Conservation (phyloP, 768 basidiomycete genomes). For the Boletus subcaerulescens region DNA sequence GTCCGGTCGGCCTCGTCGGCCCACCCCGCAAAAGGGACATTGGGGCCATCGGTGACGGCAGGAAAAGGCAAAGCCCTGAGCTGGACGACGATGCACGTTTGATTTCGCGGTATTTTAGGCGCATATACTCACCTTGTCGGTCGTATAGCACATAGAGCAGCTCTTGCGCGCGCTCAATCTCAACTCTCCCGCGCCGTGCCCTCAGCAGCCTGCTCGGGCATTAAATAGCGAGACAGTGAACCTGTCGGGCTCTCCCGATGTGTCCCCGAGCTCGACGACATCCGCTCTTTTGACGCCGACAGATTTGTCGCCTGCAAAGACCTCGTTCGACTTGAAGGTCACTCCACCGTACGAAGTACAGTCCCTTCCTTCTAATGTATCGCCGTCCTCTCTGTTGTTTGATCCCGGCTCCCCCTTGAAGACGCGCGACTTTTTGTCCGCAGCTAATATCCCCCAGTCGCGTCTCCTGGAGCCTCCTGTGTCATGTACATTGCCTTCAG, state of each 20-base stretch:
- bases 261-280: slow-evolving; percentile 69
- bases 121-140: slow-evolving; percentile 30
- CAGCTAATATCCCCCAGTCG: slow-evolving; percentile 22
- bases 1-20: slow-evolving; percentile 42
- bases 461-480: slow-evolving; percentile 22
- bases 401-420: slow-evolving; percentile 40
- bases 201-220: slow-evolving; percentile 42
- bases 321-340: slow-evolving; percentile 55
- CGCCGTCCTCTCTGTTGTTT: slow-evolving; percentile 43
- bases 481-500: slow-evolving; percentile 20
- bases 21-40: slow-evolving; percentile 45
- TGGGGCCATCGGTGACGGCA: slow-evolving; percentile 79
- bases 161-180: slow-evolving; percentile 76
- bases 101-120: slow-evolving; percentile 15
- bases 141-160: slow-evolving; percentile 70
- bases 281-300: slow-evolving; percentile 73
- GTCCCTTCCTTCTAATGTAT: slow-evolving; percentile 23
- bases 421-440: slow-evolving; percentile 29
- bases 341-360: slow-evolving; percentile 50
- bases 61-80: slow-evolving; percentile 58
- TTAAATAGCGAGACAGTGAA: slow-evolving; percentile 41
- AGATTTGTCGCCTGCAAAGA: slow-evolving; percentile 63
- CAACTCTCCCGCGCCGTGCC: slow-evolving; percentile 63
- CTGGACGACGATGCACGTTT: slow-evolving; percentile 46
- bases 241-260: slow-evolving; percentile 56